phyloP scores from a whole-genome alignment of 331 rosid species.

The Telfairia occidentalis region DNA sequence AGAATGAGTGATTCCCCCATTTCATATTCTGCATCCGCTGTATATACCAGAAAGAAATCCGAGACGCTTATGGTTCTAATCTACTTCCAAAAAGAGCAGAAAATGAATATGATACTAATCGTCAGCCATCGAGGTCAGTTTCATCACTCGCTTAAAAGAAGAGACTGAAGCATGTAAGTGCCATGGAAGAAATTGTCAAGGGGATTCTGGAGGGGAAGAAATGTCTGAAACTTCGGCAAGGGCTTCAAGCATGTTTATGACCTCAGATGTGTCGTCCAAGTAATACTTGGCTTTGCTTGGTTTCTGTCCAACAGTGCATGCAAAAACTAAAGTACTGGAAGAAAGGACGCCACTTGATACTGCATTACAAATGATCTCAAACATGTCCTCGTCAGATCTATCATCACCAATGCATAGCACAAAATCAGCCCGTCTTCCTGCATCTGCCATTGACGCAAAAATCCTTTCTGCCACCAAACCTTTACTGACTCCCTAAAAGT shows the following conservation, averaged over 20 bases:
- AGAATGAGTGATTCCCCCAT: background rate
- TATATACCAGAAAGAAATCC: background rate
- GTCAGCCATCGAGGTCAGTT: background rate
- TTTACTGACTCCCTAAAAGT: conserved; percentile 37
- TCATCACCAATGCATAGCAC: conserved; percentile 42
- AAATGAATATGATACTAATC: conserved; percentile 8
- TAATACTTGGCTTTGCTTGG: conserved; percentile 52
- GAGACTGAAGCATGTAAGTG: conserved; percentile 1
- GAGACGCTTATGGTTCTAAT: background rate
- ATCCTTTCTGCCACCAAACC: conserved; percentile 40
- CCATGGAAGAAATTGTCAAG: conserved; percentile 18
- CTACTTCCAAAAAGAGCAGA: background rate
- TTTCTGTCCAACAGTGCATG: conserved; percentile 49
- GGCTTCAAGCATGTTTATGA: conserved; percentile 38
- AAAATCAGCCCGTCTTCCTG: conserved; percentile 38
- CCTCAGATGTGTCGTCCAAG: conserved; percentile 39
- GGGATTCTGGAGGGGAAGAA: conserved; percentile 23
- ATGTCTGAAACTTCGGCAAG: conserved; percentile 39
- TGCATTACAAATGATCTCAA: conserved; percentile 34
- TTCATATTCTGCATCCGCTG: background rate
- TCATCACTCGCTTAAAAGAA: background rate
- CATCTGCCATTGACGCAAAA: conserved; percentile 30
- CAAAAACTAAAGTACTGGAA: conserved; percentile 28
- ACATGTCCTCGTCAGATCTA: conserved; percentile 49
- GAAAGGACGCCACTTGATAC: conserved; percentile 22